These are phyloP conservation scores for Ceratocystiopsis brevicomis DNA, from an alignment of 2,329 filamentous ascomycete species.

Conservation along the genomic window DNA sequence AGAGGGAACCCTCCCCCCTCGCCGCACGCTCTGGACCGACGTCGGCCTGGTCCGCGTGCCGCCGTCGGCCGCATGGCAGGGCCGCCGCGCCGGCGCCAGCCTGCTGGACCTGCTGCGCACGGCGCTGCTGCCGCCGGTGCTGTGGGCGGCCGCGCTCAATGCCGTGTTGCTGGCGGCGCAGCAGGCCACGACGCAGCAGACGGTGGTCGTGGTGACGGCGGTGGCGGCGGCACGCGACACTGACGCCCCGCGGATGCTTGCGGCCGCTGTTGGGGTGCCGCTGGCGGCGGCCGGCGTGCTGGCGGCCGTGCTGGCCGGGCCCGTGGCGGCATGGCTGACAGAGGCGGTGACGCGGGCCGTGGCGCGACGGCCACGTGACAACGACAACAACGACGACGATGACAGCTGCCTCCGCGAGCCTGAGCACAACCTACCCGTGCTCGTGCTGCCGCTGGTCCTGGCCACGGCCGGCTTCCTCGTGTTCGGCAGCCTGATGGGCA, in stretches of 20 bases:
- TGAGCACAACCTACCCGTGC: constrained; percentile 16
- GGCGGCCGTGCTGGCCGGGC: constrained; percentile 13
- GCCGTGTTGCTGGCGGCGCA: constrained; percentile 13
- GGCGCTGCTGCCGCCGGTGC: constrained; percentile 16
- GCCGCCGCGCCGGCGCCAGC: constrained; percentile 10
- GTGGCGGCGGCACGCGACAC: constrained; percentile 14
- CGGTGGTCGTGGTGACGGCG: constrained; percentile 11
- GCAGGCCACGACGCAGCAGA: constrained; percentile 13
- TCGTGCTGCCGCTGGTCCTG: constrained; percentile 14
- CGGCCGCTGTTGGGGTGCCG: constrained; percentile 12
- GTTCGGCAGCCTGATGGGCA: constrained; percentile 14
- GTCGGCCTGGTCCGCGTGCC: constrained; percentile 11
- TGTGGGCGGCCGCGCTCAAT: constrained; percentile 16
- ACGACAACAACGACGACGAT: not conserved
- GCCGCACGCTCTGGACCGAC: constrained; percentile 16
- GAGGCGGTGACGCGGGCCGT: constrained; percentile 14
- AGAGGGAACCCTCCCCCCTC: too few relatives aligned
- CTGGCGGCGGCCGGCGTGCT: constrained; percentile 1
- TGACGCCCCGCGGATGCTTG: constrained; percentile 5
- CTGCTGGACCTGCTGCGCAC: constrained; percentile 16
- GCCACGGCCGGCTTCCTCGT: constrained; percentile 15
- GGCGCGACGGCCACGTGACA: not conserved
- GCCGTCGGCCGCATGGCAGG: constrained; percentile 11
- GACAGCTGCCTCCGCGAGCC: constrained; percentile 11
- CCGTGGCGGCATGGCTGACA: constrained; percentile 13